Evolutionary conservation across 257 asterid species (phyloP).

Genomic region (Ilex aquifolium): DNA sequence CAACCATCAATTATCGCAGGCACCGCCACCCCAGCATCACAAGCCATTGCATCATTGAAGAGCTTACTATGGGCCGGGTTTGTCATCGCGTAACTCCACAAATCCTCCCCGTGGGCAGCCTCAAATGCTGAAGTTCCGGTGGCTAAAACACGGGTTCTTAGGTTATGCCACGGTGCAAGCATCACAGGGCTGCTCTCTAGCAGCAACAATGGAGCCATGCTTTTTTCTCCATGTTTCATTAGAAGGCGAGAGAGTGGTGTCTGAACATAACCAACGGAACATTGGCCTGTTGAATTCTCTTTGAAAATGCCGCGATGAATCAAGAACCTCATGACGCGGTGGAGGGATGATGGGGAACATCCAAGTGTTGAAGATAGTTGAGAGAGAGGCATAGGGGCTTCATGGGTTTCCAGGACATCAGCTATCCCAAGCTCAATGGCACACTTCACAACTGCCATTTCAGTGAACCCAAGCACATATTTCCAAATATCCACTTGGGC

Average conservation of each 20-base stretch:
- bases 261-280: conserved; percentile 31
- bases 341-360: conserved; percentile 42
- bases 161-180: conserved; percentile 61
- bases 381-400: conserved; percentile 32
- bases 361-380: conserved; percentile 39
- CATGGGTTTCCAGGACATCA: conserved; percentile 43
- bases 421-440: conserved; percentile 65
- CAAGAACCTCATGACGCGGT: conserved; percentile 64
- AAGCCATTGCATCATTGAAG: conserved; percentile 45
- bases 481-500: conserved; percentile 52
- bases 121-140: conserved; percentile 26
- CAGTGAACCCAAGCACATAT: conserved; percentile 51
- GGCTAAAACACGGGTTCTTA: conserved; percentile 21
- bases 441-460: conserved; percentile 58
- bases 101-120: conserved; percentile 34
- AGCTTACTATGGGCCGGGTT: conserved; percentile 35
- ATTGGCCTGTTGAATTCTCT: conserved; percentile 5
- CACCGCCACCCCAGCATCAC: conserved; percentile 26
- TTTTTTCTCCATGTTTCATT: conserved; percentile 14
- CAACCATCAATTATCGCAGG: conserved; percentile 23
- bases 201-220: conserved; percentile 38
- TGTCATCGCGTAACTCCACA: conserved; percentile 30
- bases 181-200: conserved; percentile 48
- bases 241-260: conserved; percentile 54
- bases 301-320: conserved; percentile 40